Percentiles rank a stretch among this genome's conserved stretches.
Evolutionary conservation across 2,329 filamentous ascomycete species (phyloP).

Genomic region (Penicillium sp.): DNA sequence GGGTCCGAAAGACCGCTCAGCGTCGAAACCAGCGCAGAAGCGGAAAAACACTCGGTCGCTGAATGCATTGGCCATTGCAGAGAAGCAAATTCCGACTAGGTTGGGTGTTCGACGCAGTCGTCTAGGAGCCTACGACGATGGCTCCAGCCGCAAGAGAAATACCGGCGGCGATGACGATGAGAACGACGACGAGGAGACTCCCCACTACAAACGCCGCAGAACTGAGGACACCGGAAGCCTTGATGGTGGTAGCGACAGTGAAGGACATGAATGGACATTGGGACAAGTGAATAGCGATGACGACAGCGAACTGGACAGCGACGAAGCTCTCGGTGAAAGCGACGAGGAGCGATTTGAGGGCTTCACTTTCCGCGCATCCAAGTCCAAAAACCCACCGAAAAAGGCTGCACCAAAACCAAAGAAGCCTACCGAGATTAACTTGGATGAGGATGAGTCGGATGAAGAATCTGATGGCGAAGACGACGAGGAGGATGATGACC

Average conservation of each 20-base stretch:
- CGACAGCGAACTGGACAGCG: slow-evolving; percentile 68
- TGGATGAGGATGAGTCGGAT: slow-evolving; percentile 51
- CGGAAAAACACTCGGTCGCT: slow-evolving; percentile 49
- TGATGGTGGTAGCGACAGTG: slow-evolving; percentile 78
- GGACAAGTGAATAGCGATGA: slow-evolving; percentile 67
- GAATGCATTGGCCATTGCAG: slow-evolving; percentile 66
- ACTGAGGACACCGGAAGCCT: slow-evolving; percentile 49
- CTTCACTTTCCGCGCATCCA: slow-evolving; percentile 62
- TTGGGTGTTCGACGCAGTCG: slow-evolving; percentile 57
- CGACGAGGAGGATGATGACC: slow-evolving; percentile 53
- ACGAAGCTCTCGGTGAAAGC: slow-evolving; percentile 84
- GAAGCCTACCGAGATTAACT: slow-evolving; percentile 43
- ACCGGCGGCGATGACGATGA: slow-evolving; percentile 44
- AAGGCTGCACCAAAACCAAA: slow-evolving; percentile 21
- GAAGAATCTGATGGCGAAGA: slow-evolving; percentile 27
- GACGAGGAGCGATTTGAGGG: slow-evolving; percentile 83
- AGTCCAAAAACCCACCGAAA: slow-evolving; percentile 39
- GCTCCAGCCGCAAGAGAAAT: slow-evolving; percentile 40
- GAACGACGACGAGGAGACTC: slow-evolving; percentile 41
- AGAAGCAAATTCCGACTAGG: slow-evolving; percentile 54
- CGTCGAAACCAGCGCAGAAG: slow-evolving; percentile 51
- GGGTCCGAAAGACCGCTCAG: slow-evolving; percentile 38
- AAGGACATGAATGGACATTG: slow-evolving; percentile 81
- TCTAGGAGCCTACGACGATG: slow-evolving; percentile 58
- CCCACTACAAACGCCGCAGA: slow-evolving; percentile 47